Evolutionary conservation across 1,284 basidiomycete genomes (phyloP).

Genomic region (Trametes polyzona): DNA sequence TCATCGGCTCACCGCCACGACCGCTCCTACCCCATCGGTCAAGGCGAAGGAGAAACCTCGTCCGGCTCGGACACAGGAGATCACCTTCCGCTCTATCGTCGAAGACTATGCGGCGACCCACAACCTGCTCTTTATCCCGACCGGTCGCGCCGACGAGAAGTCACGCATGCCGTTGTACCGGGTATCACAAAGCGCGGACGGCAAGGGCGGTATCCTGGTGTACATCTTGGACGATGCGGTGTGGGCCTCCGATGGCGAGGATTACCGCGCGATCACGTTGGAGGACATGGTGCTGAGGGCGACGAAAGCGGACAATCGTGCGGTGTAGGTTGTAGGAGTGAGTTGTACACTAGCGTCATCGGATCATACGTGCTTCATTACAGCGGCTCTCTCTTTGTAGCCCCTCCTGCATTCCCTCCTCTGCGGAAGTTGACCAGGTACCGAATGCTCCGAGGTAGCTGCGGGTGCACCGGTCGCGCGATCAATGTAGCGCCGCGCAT

Average conservation of each 20-base stretch:
- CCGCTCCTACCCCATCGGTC: conserved; percentile 29
- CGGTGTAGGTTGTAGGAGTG: conserved; percentile 7
- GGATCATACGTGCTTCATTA: not conserved
- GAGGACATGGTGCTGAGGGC: conserved; percentile 76
- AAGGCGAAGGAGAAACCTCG: conserved; percentile 39
- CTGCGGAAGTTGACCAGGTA: not conserved
- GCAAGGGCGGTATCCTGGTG: conserved; percentile 82
- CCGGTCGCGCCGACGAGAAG: conserved; percentile 78
- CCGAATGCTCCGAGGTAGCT: not conserved
- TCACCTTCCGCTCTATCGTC: conserved; percentile 90
- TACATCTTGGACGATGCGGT: conserved; percentile 90
- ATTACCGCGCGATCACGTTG: conserved; percentile 64
- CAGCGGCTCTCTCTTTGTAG: not conserved
- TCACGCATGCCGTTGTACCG: conserved; percentile 89
- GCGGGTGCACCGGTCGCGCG: not conserved
- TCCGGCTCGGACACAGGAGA: conserved; percentile 64
- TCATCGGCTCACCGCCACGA: conserved; percentile 40
- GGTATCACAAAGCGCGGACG: conserved; percentile 77
- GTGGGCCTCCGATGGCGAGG: conserved; percentile 65
- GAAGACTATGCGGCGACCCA: conserved; percentile 85
- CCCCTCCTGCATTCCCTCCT: not conserved
- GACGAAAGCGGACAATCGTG: conserved; percentile 31
- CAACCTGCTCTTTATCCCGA: conserved; percentile 89
- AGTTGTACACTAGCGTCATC: not conserved
- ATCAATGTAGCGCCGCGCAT: not conserved